phyloP scores from a whole-genome alignment of 768 basidiomycete species.

The Clathrus columnatus region DNA sequence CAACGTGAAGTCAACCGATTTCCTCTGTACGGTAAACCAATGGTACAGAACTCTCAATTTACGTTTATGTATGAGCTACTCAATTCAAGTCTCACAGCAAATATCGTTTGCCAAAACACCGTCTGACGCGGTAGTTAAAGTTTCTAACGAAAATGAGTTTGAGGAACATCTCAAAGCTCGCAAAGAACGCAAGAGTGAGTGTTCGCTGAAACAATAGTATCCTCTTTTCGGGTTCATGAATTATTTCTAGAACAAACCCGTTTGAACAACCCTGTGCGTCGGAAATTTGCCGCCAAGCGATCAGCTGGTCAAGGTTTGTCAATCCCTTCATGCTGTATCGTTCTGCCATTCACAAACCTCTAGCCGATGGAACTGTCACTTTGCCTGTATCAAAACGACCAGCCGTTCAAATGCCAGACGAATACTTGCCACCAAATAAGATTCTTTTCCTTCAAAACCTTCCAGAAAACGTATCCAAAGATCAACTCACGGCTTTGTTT shows the following conservation, averaged over 20 bases:
- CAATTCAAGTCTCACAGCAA: constrained; percentile 49
- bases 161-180: constrained; percentile 71
- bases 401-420: constrained; percentile 96
- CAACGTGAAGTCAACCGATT: constrained; percentile 90
- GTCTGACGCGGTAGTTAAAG: constrained; percentile 85
- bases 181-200: constrained; percentile 77
- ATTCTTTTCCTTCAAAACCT: constrained; percentile 97
- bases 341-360: constrained; percentile 22
- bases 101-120: constrained; percentile 85
- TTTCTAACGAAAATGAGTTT: constrained; percentile 52
- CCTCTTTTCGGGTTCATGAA: constrained; percentile 2
- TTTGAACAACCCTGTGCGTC: constrained; percentile 83
- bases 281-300: constrained; percentile 75
- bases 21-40: constrained; percentile 92
- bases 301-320: constrained; percentile 66
- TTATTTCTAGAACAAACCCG: constrained; percentile 56
- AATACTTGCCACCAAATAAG: constrained; percentile 98
- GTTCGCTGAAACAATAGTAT: background rate
- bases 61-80: background rate
- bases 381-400: constrained; percentile 66
- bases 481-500: constrained; percentile 84
- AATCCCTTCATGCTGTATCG: constrained; percentile 9
- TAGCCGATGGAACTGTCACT: constrained; percentile 60
- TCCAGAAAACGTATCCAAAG: constrained; percentile 87
- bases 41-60: no score